Percentiles rank a stretch among this genome's conserved stretches.
Evolutionary conservation across 1,139 yeast species (phyloP).

Genomic region (Candida sanyaensis): DNA sequence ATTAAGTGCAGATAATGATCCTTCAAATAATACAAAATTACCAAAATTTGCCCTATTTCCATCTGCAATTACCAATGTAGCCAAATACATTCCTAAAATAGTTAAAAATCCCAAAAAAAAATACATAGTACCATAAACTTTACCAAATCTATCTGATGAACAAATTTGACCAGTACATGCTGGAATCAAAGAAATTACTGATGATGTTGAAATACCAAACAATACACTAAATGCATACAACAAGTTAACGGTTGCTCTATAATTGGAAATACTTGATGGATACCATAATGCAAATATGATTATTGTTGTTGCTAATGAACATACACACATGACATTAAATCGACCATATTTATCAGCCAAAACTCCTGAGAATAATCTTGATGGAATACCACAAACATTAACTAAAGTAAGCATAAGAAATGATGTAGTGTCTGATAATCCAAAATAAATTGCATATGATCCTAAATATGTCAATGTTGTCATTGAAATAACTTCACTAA

Average conservation of each 20-base stretch:
- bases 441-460: conserved; percentile 49
- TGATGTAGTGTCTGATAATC: conserved; percentile 40
- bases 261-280: conserved; percentile 29
- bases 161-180: conserved; percentile 64
- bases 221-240: conserved; percentile 27
- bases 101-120: conserved; percentile 63
- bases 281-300: conserved; percentile 49
- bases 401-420: conserved; percentile 47
- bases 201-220: conserved; percentile 32
- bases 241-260: conserved; percentile 7
- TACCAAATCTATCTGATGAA: conserved; percentile 64
- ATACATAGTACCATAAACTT: conserved; percentile 69
- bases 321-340: conserved; percentile 51
- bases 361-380: conserved; percentile 49
- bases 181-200: conserved; percentile 33
- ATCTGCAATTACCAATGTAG: conserved; percentile 27
- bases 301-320: conserved; percentile 37
- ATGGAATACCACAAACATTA: conserved; percentile 49
- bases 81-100: conserved; percentile 37
- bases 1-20: conserved; percentile 23
- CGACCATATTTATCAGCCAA: conserved; percentile 52
- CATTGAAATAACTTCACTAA: conserved; percentile 51
- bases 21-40: conserved; percentile 29
- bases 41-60: conserved; percentile 20
- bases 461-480: conserved; percentile 54